A percentile compares a stretch with the other conserved stretches of the same genome.
Evolutionary conservation across 2,329 filamentous ascomycete species (phyloP).

Genomic region (Aureobasidium sp.): DNA sequence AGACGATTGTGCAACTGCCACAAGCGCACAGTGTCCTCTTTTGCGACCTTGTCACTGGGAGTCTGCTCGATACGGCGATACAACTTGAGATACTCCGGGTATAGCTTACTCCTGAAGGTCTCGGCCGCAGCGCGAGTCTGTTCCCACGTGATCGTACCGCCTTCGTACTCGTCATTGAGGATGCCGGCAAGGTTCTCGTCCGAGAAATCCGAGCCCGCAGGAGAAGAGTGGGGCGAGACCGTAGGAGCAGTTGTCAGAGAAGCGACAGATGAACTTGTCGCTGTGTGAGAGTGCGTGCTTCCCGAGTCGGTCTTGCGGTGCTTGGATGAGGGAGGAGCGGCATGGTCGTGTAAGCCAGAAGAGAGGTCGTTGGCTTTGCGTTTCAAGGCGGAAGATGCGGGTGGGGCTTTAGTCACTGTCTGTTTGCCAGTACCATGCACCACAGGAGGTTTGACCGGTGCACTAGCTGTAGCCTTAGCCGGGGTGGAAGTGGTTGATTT

Average conservation of each 20-base stretch:
- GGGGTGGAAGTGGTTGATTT: constrained; percentile 28
- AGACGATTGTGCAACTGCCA: constrained; percentile 46
- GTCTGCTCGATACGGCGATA: constrained; percentile 36
- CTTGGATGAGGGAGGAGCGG: constrained; percentile 18
- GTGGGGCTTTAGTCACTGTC: constrained; percentile 14
- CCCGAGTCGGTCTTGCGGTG: constrained; percentile 27
- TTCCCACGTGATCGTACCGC: constrained; percentile 22
- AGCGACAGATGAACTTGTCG: constrained; percentile 17
- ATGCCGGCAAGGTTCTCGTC: constrained; percentile 4
- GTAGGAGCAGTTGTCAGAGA: constrained; percentile 18
- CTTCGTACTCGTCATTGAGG: constrained; percentile 1
- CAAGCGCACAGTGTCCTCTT: constrained; percentile 43
- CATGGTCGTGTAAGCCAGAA: constrained; percentile 16
- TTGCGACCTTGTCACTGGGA: constrained; percentile 18
- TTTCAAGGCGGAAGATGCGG: constrained; percentile 30
- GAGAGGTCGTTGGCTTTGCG: constrained; percentile 36
- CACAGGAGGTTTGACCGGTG: neutral
- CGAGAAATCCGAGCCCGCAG: constrained; percentile 7
- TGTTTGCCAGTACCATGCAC: constrained; percentile 15
- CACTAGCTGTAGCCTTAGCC: neutral
- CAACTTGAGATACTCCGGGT: constrained; percentile 48
- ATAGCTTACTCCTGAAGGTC: constrained; percentile 47
- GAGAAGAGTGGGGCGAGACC: constrained; percentile 14
- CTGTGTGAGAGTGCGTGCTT: constrained; percentile 22
- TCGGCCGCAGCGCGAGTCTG: constrained; percentile 32